Evolutionary conservation across 495 filamentous ascomycete species (phyloP).

Genomic region (Aspergillus baeticus): DNA sequence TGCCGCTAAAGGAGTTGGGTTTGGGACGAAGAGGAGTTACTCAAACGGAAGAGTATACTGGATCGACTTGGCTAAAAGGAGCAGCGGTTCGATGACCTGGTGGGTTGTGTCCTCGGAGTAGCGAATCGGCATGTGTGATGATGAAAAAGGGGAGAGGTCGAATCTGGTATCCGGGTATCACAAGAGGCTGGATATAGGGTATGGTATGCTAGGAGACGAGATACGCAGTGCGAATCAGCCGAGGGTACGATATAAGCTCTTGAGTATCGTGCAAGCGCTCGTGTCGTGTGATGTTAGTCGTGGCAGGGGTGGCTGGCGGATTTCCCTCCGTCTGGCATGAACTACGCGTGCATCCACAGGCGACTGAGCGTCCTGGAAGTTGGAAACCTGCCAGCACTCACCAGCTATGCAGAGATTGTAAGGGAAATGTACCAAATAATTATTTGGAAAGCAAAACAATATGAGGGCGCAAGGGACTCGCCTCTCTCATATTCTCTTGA

Average conservation of each 20-base stretch:
- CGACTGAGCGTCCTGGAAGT: neutral
- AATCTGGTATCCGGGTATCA: neutral
- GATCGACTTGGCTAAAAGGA: neutral
- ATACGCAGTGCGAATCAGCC: neutral
- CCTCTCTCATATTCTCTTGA: no score
- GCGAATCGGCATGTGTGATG: neutral
- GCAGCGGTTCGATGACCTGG: neutral
- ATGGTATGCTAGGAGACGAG: slow-evolving; percentile 1
- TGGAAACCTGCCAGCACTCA: neutral
- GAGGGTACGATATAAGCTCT: slow-evolving; percentile 2
- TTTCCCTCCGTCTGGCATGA: slow-evolving; percentile 17
- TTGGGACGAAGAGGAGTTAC: neutral
- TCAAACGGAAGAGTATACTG: neutral
- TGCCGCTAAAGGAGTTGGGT: slow-evolving; percentile 7
- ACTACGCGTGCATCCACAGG: slow-evolving; percentile 4
- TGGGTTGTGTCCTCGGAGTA: neutral
- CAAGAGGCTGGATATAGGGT: neutral
- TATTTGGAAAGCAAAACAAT: neutral
- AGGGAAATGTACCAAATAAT: neutral
- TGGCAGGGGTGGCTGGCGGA: slow-evolving; percentile 26
- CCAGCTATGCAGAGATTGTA: neutral
- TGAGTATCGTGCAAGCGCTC: neutral
- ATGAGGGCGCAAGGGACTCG: neutral
- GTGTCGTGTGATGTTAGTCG: slow-evolving; percentile 4
- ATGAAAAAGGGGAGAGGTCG: neutral